Percentiles rank a stretch among this genome's conserved stretches.
Conservation (phyloP, 176 grass and related monocot species). For the Alloteropsis semialata region DNA sequence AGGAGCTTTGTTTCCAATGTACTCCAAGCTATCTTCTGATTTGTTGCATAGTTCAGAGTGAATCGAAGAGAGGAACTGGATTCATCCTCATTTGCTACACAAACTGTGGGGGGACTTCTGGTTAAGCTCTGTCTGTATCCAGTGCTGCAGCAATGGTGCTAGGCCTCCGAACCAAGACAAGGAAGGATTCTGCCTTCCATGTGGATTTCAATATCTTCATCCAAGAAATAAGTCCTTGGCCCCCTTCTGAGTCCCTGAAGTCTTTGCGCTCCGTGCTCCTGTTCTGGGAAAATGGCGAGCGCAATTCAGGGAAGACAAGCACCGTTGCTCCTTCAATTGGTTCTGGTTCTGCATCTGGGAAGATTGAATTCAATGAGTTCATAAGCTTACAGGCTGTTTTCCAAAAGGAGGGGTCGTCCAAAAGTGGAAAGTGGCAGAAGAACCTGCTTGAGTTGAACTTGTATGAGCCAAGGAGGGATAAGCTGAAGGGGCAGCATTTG, state of each 20-base stretch:
- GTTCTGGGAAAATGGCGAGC: conserved; percentile 81
- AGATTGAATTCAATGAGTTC: conserved; percentile 91
- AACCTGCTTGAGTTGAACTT: conserved; percentile 91
- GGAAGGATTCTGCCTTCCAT: conserved; percentile 58
- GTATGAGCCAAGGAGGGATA: conserved; percentile 86
- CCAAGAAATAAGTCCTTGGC: conserved; percentile 97
- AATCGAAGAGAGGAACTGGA: background rate
- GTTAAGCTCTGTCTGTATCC: conserved; percentile 17
- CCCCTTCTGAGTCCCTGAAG: conserved; percentile 82
- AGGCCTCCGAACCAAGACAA: conserved; percentile 78
- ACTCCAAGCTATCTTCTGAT: background rate
- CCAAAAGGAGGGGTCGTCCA: conserved; percentile 70
- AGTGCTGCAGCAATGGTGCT: conserved; percentile 65
- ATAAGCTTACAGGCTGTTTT: conserved; percentile 76
- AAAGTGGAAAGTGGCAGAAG: conserved; percentile 78
- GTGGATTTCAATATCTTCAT: conserved; percentile 83
- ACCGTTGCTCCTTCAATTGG: conserved; percentile 49
- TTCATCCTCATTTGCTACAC: background rate
- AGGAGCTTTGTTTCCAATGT: conserved; percentile 26
- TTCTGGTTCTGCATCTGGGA: conserved; percentile 40
- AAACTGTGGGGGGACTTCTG: background rate
- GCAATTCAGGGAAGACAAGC: conserved; percentile 66
- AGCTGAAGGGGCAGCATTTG: conserved; percentile 84
- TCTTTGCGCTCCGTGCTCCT: conserved; percentile 71
- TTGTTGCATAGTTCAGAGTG: background rate